Evolutionary conservation across 306 rosid genomes (phyloP), one percentile per base, ranked within the genome.

Genomic region (Quercus rubra): DNA sequence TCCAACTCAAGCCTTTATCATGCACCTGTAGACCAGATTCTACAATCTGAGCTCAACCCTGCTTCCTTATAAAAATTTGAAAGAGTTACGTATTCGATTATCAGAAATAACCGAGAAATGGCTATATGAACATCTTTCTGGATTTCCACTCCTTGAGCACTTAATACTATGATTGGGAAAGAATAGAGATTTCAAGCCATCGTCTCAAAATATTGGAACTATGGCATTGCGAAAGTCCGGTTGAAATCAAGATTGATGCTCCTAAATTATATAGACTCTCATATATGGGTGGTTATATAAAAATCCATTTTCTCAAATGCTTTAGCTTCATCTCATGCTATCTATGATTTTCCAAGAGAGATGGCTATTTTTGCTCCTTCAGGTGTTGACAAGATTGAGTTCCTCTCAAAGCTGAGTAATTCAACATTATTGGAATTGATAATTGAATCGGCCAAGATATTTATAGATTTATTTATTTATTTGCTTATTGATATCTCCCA

Each of bases 101-200:
- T 43, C 12, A 64, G 54, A 18, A 5, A 18, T 83, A 31, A 73
- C 73, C 19, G 46, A 76, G 30, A 33, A 46, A 18, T 84, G 90
- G 84, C 58, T 83, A 7, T 28, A 59, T 75, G 76, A 81, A 2
- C 51, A 51, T 52, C 62, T 86, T 55, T 19, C 3, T n/a, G 67
- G 84, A 68, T 61, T 75, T 13, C 78, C 75, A 49, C 68, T 81
- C 30, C 80, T 86, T 67, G 90, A 83, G 78, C 73, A 15, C 17
- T 73, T 86, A 70, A 11, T 12, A 11, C 46, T 86, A 5, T 17
- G 52, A 83, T 82, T 76, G 78, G 70, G 80, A 72, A 58, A 81
- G 21, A 49, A 72, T 83, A 52, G 54, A 70, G 55, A 76, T 86
- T 69, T 78, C 85, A 59, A 73, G 84, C 62, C n/a, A 7, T 52